These are phyloP conservation scores for Ophiosphaerella korrae DNA, from an alignment of 2,329 filamentous ascomycete species.

Conservation along the genomic window DNA sequence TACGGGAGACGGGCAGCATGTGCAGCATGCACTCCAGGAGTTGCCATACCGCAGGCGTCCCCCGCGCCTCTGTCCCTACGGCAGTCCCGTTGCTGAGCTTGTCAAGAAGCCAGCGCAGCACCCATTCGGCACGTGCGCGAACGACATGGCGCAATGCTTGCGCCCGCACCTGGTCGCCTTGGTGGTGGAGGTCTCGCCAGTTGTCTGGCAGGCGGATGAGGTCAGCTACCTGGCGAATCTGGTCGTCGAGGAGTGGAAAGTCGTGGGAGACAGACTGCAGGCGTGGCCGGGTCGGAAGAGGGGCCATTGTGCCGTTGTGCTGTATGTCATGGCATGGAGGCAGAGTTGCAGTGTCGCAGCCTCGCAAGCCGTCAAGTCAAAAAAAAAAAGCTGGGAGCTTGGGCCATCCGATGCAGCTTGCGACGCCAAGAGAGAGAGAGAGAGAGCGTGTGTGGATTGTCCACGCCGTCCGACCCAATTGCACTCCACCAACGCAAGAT, in stretches of 20 bases:
- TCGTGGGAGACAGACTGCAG: conserved; percentile 49
- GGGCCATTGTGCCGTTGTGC: no score
- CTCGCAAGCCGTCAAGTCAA: background rate
- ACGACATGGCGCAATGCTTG: conserved; percentile 20
- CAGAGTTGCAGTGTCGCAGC: no score
- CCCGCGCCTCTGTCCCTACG: conserved; percentile 46
- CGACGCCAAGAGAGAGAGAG: no score
- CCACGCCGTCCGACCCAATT: conserved; percentile 36
- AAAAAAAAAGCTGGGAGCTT: no score
- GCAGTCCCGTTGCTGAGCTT: conserved; percentile 56
- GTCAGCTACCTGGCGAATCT: conserved; percentile 48
- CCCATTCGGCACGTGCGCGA: conserved; percentile 63
- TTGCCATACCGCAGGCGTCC: conserved; percentile 58
- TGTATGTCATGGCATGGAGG: no score
- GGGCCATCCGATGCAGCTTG: background rate
- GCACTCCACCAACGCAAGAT: conserved; percentile 6
- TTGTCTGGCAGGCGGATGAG: conserved; percentile 46
- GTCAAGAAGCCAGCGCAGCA: conserved; percentile 69
- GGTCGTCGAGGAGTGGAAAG: conserved; percentile 43
- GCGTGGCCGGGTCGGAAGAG: conserved; percentile 39
- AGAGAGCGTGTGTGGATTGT: no score
- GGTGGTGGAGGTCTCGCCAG: conserved; percentile 24
- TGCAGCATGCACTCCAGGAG: conserved; percentile 66
- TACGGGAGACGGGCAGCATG: conserved; percentile 69
- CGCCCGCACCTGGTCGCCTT: conserved; percentile 12